Evolutionary conservation across 257 asterid species (phyloP).

Genomic region (Nicotiana undulata): DNA sequence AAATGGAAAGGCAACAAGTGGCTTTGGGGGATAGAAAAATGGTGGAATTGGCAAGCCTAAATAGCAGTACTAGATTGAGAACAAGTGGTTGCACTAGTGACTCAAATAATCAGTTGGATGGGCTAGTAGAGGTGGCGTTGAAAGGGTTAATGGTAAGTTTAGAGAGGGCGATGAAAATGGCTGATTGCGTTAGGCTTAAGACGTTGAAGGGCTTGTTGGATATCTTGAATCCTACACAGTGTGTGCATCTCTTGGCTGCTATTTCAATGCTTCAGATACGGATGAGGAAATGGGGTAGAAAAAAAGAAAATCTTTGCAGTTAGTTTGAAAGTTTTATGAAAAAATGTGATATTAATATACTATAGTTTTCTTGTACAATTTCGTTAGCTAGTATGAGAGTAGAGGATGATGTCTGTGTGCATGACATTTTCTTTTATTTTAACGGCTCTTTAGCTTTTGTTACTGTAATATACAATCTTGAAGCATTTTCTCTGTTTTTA

Average conservation of each 20-base stretch:
- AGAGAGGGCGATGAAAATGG: slow-evolving; percentile 65
- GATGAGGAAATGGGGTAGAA: slow-evolving; percentile 35
- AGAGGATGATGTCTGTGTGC: not conserved
- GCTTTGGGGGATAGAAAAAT: slow-evolving; percentile 43
- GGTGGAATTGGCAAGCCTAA: slow-evolving; percentile 41
- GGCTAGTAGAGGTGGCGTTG: slow-evolving; percentile 31
- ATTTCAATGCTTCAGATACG: slow-evolving; percentile 30
- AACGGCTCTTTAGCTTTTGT: not conserved
- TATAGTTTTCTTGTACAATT: not conserved
- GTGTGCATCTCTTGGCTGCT: slow-evolving; percentile 45
- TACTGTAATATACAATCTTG: too few relatives aligned
- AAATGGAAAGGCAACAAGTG: slow-evolving; percentile 73
- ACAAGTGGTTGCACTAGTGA: not conserved
- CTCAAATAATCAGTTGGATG: slow-evolving; percentile 12
- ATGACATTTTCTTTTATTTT: not conserved
- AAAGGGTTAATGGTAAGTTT: slow-evolving; percentile 25
- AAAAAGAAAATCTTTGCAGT: not conserved
- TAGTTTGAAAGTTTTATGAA: not conserved
- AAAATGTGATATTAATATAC: too few relatives aligned
- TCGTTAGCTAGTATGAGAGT: not conserved
- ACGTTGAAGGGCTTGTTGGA: slow-evolving; percentile 51
- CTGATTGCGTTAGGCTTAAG: slow-evolving; percentile 53
- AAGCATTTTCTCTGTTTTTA: too few relatives aligned
- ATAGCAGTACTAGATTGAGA: not conserved
- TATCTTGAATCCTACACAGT: slow-evolving; percentile 40